phyloP scores from a whole-genome alignment of 176 grass and related monocot species.

The Puya raimondii region DNA sequence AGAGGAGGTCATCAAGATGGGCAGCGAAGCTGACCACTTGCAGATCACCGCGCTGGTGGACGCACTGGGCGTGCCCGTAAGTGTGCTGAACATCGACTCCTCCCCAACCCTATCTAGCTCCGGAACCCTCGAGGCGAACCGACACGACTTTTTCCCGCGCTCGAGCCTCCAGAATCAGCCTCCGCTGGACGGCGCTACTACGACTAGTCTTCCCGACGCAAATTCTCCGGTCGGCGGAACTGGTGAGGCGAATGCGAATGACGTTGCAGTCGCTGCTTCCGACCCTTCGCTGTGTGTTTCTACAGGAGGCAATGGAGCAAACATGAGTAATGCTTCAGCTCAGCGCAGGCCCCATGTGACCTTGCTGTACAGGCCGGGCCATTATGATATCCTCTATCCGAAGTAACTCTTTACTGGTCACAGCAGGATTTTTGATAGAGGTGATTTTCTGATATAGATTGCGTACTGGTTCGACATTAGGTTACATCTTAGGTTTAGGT shows the following conservation, averaged over 20 bases:
- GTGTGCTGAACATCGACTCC: not conserved
- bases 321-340: not conserved
- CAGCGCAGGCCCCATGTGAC: not conserved
- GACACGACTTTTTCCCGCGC: not conserved
- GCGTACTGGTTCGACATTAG: not conserved
- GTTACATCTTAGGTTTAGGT: not conserved
- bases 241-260: not conserved
- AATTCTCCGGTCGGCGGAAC: not conserved
- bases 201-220: not conserved
- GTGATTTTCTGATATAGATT: not conserved
- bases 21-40: not conserved
- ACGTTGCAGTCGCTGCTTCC: not conserved
- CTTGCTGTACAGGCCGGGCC: not conserved
- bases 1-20: not conserved
- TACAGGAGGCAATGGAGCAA: not conserved
- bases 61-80: not conserved
- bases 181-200: not conserved
- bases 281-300: not conserved
- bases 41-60: not conserved
- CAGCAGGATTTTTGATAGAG: not conserved
- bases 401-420: not conserved
- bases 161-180: not conserved
- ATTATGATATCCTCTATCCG: slow-evolving; percentile 1
- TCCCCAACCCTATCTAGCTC: not conserved
- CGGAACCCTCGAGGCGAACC: not conserved